Evolutionary conservation across 495 filamentous ascomycete genomes (phyloP), one percentile per base, ranked within the genome.

Genomic region (Xylaria bambusicola): DNA sequence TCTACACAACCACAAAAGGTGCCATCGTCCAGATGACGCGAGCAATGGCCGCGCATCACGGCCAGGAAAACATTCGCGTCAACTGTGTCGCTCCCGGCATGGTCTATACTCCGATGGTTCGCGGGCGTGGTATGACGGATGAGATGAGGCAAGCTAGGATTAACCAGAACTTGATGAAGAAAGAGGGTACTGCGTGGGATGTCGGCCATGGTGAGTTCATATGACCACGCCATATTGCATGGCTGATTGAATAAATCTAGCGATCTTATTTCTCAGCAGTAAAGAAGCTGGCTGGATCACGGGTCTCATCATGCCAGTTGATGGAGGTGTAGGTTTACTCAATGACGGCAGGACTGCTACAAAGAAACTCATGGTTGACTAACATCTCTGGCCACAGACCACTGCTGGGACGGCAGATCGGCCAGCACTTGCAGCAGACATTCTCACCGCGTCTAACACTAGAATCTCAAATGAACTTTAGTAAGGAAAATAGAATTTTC

Each of bases 21-120:
- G 82, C 86, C 6, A 79, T 88, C 42, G 82, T 87, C 66, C 83
- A 87, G 60, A 84, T 88, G 75, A 74, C 77, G 0, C 76, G 83
- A 3, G 73, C 81, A 10, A 62, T 87, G 45, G 77, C 81, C 18
- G 86, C 86, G 56, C 82, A 86, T 48, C 77, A 88, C 21, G 84
- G 75, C 0, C 67, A 76, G 1, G 80, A 81, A 42, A 77, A 77
- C 0, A 83, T 88, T 56, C 60, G 66, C 15, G 86, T 87, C 12
- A 88, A 88, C 64, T 71, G 71, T 20, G 67, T 88, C 17, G 77
- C 84, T 0, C 85, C 83, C 0, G 85, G 84, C 0, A 56, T 56
- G 53, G 53, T 46, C 6, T 56, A 45, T 15, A 56, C 53, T 23
- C 53, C 53, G 2, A 56, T 56, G 53, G n/a, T n/a, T 0, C 53